Conservation (phyloP, 768 basidiomycete genomes). For the Cubamyces sp. region DNA sequence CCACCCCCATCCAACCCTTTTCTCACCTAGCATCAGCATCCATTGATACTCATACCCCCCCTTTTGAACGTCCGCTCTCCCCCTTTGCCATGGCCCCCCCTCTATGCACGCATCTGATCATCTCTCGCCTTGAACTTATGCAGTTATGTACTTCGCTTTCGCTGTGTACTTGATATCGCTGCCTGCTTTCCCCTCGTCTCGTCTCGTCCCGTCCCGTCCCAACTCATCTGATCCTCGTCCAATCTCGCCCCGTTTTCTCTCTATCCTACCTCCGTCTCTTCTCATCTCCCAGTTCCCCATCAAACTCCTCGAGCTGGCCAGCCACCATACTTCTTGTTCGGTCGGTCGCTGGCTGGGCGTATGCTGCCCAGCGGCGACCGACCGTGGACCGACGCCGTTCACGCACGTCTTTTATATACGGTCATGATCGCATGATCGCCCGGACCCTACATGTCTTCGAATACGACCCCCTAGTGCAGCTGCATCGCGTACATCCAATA, state of each 20-base stretch:
- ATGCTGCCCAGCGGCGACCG: neutral
- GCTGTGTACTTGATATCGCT: constrained; percentile 28
- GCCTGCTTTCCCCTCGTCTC: constrained; percentile 3
- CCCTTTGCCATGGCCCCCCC: neutral
- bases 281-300: neutral
- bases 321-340: neutral
- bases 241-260: neutral
- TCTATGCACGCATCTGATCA: constrained; percentile 16
- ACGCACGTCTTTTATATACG: too few species aligned
- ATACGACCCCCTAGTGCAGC: neutral
- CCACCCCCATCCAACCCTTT: neutral
- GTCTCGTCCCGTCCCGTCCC: neutral
- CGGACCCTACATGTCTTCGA: neutral
- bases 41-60: neutral
- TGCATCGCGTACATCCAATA: neutral
- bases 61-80: neutral
- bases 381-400: too few species aligned
- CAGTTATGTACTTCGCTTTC: constrained; percentile 30
- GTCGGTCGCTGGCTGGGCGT: neutral
- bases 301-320: neutral
- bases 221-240: neutral
- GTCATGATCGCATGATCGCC: too few species aligned
- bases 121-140: constrained; percentile 28
- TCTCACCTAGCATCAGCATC: neutral
- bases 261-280: neutral